Conservation (phyloP, 768 basidiomycete species). For the Collybia sordida region DNA sequence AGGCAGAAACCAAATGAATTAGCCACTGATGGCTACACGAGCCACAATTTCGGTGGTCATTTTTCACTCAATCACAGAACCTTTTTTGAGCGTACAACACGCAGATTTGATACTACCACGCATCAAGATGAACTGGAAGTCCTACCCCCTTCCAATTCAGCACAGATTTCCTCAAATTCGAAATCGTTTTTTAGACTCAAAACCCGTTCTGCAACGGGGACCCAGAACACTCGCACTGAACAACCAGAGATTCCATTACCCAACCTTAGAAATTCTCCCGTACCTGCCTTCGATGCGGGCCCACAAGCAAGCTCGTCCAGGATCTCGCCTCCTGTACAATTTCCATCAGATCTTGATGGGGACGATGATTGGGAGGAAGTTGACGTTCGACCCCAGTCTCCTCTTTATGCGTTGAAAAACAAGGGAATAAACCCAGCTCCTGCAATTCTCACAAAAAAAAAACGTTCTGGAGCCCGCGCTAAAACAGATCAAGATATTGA, state of each 20-base stretch:
- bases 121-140: neutral
- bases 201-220: neutral
- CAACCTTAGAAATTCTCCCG: neutral
- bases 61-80: constrained; percentile 10
- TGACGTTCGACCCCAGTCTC: constrained; percentile 12
- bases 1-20: neutral
- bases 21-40: neutral
- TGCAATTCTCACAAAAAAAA: constrained; percentile 1
- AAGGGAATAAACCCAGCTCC: constrained; percentile 12
- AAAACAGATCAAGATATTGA: neutral
- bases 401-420: constrained; percentile 12
- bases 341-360: constrained; percentile 7
- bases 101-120: constrained; percentile 1
- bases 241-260: neutral
- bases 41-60: neutral
- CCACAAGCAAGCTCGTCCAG: neutral
- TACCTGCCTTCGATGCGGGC: neutral
- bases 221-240: neutral
- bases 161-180: constrained; percentile 7
- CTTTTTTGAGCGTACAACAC: constrained; percentile 10
- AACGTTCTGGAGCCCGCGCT: neutral
- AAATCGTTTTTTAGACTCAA: constrained; percentile 10
- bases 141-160: neutral
- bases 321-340: neutral
- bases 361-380: constrained; percentile 19